Base-by-base conservation (phyloP, 306 rosid species). In the Vigna mungo region DNA sequence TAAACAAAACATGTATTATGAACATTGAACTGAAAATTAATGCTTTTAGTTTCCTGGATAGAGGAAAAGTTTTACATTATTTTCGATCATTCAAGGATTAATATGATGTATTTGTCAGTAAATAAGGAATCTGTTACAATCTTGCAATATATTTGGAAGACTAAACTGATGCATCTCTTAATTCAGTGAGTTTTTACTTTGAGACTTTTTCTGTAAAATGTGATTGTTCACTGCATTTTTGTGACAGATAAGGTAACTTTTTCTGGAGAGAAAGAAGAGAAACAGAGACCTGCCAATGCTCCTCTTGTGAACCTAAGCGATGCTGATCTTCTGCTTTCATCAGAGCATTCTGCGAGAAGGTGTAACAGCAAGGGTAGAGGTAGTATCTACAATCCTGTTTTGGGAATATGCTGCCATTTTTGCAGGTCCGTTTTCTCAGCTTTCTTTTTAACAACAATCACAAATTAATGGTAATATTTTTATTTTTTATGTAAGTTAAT, bases 401-500 rank as follows among this genome's bases (percentile, higher is more conserved):
- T 86, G 51, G 90, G 97, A 61, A 87, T 92, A 75, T 83, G 91
- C 82, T 92, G 93, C 86, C 97, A 92, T 70, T 88, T 88, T 59
- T 92, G 95, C 91, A 90, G 95, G 97, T 92, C 58, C 39, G 8
- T 62, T 37, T 5, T 74, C 74, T 15, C 5, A 4, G 55, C 49
- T 60, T 12, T 58, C 25, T 2, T 36, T 5, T 69, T 3, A 54
- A 37, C 13, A 56, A 49, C 37, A 39, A 9, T 39, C 25, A 4
- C 8, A 49, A 18, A 23, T 34, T 69, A 16, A 41, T 68, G 52
- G 52, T 51, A 43, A 41, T 41, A 41, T 39, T 39, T 34, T 9
- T 39, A 1, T 39, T 39, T 39, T 39, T 9, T 39, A 3, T 8
- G 44, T 9, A 39, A 39, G 12, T 39, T 39, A 1, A 39, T 8